These are phyloP conservation scores for Sporothrix mexicana DNA, from an alignment of 2,329 filamentous ascomycete species.

Conservation along the genomic window DNA sequence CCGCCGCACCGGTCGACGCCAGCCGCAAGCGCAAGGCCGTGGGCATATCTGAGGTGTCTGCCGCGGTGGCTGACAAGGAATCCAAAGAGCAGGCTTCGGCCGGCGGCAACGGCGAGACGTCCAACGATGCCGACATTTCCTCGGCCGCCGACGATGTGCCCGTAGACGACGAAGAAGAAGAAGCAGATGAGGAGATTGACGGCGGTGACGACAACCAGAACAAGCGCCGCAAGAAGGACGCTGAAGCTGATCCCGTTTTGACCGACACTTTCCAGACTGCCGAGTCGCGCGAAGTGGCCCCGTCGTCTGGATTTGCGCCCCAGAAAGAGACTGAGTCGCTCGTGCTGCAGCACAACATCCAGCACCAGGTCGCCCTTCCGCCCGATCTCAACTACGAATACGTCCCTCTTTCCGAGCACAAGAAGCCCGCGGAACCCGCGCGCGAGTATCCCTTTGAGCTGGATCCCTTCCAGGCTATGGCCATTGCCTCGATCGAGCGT, in stretches of 20 bases:
- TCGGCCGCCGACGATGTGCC: constrained; percentile 43
- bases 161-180: constrained; percentile 49
- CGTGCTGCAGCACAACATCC: constrained; percentile 93
- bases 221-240: constrained; percentile 69
- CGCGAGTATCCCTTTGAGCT: constrained; percentile 86
- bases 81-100: constrained; percentile 35
- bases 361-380: constrained; percentile 94
- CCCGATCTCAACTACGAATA: constrained; percentile 95
- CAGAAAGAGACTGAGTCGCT: constrained; percentile 70
- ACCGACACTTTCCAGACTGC: constrained; percentile 95
- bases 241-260: constrained; percentile 73
- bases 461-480: constrained; percentile 95
- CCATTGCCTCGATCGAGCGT: constrained; percentile 91
- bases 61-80: background rate
- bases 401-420: constrained; percentile 92
- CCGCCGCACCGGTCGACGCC: constrained; percentile 60
- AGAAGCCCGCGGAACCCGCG: constrained; percentile 84
- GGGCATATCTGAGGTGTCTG: constrained; percentile 53
- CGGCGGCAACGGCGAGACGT: constrained; percentile 44
- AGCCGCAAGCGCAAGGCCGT: constrained; percentile 85
- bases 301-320: constrained; percentile 71
- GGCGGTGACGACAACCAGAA: constrained; percentile 54
- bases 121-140: constrained; percentile 44
- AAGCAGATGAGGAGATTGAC: constrained; percentile 49
- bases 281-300: constrained; percentile 87